Evolutionary conservation across 129 eudicot species (phyloP).

Genomic region (Scalesia atractyloides): DNA sequence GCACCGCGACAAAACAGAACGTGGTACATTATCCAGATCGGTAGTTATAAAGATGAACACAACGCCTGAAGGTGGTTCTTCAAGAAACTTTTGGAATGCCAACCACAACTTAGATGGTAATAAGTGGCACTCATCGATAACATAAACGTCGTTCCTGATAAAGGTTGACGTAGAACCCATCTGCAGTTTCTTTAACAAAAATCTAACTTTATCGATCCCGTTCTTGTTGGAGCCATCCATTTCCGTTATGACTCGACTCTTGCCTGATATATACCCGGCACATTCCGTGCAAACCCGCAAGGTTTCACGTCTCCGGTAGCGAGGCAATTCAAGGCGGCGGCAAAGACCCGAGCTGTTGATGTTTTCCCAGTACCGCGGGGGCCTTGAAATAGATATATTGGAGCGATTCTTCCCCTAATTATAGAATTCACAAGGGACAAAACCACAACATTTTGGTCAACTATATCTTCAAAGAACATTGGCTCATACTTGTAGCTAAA

Average conservation of each 20-base stretch:
- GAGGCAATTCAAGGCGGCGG: slow-evolving; percentile 85
- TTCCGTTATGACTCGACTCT: slow-evolving; percentile 58
- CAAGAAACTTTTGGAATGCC: slow-evolving; percentile 79
- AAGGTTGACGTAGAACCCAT: slow-evolving; percentile 50
- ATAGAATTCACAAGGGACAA: slow-evolving; percentile 74
- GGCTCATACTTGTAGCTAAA: slow-evolving; percentile 82
- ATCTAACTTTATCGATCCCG: slow-evolving; percentile 54
- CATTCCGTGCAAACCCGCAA: slow-evolving; percentile 88
- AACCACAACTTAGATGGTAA: slow-evolving; percentile 87
- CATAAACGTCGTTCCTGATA: slow-evolving; percentile 53
- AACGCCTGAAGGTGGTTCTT: slow-evolving; percentile 66
- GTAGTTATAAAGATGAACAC: slow-evolving; percentile 83
- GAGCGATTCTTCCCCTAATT: slow-evolving; percentile 66
- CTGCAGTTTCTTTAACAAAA: slow-evolving; percentile 52
- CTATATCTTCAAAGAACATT: slow-evolving; percentile 79
- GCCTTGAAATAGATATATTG: slow-evolving; percentile 87
- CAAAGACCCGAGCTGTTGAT: slow-evolving; percentile 70
- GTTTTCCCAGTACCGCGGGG: slow-evolving; percentile 98
- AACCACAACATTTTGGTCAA: slow-evolving; percentile 79
- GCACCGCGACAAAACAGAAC: slow-evolving; percentile 73
- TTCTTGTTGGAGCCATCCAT: slow-evolving; percentile 73
- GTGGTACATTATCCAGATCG: slow-evolving; percentile 84
- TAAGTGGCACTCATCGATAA: slow-evolving; percentile 83
- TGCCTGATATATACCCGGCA: slow-evolving; percentile 65
- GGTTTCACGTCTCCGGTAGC: slow-evolving; percentile 79